Base-by-base conservation (phyloP, 352 stramenopile species). In the Lagenidium giganteum region DNA sequence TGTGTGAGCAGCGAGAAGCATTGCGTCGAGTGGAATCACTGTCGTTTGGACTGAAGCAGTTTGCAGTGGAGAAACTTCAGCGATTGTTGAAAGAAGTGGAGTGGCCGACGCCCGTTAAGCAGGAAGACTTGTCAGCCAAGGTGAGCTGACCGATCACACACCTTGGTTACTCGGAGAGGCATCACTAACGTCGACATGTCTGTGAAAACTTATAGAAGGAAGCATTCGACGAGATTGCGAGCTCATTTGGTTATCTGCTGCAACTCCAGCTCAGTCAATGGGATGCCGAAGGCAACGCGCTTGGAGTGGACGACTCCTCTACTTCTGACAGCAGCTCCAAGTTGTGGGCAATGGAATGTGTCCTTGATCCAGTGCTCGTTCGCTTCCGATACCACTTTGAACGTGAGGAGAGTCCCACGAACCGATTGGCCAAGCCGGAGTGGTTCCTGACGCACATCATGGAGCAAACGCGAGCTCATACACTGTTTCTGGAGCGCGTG, bases 301-400 rank as follows among this genome's bases (percentile, higher is more conserved):
- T 8, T n/a, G 33, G 42, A 9, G 56, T n/a, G n/a, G n/a, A n/a
- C n/a, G n/a, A n/a, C n/a, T n/a, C n/a, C n/a, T n/a, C n/a, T n/a
- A n/a, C n/a, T n/a, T n/a, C n/a, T n/a, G n/a, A n/a, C n/a, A n/a
- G n/a, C n/a, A n/a, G n/a, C n/a, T n/a, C n/a, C n/a, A n/a, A 81
- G 32, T 45, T 86, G 12, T 91, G 75, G 78, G 72, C 75, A 5
- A 71, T 91, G 26, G 63, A 84, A 18, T 81, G 62, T 35, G 45
- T 91, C 5, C 17, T 88, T 8, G 60, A 87, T 12, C 59, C 75
- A 3, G 27, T 88, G 22, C 37, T 77, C 9, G 51, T 72, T 47
- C 72, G 78, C 18, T 88, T 88, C 40, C 70, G 65, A 11, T 91
- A 74, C 54, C 78, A 91, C 18, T 91, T 91, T 48, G 72, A 83